Percentiles rank a stretch among this genome's conserved stretches.
phyloP scores from a whole-genome alignment of 768 basidiomycete species.

The Leccinellum albellum region DNA sequence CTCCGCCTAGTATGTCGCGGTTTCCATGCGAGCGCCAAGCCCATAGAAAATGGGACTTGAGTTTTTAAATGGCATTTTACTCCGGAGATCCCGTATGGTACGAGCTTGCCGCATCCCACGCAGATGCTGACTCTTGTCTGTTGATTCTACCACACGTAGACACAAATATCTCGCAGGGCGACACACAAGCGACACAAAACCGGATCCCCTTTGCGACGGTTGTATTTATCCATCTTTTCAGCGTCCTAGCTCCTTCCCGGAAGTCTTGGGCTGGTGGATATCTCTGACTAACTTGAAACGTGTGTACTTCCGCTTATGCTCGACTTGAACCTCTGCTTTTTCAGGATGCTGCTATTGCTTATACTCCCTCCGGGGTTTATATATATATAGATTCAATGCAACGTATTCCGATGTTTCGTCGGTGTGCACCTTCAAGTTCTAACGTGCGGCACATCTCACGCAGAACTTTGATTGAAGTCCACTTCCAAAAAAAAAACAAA shows the following conservation, averaged over 20 bases:
- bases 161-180: constrained; percentile 11
- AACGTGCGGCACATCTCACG: background rate
- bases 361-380: background rate
- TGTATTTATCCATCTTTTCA: background rate
- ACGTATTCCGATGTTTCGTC: background rate
- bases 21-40: constrained; percentile 14
- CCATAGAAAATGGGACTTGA: constrained; percentile 7
- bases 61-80: background rate
- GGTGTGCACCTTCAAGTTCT: background rate
- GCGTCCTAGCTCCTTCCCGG: background rate
- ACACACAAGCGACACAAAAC: background rate
- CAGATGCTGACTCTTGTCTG: constrained; percentile 4
- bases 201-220: background rate
- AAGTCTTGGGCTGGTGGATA: background rate
- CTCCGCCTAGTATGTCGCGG: constrained; percentile 12
- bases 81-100: background rate
- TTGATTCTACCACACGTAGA: constrained; percentile 5
- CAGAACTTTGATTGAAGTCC: background rate
- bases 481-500: background rate
- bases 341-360: background rate
- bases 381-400: background rate
- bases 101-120: background rate
- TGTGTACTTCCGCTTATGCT: too few relatives aligned
- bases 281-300: too few relatives aligned
- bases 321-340: background rate